Evolutionary conservation across 306 rosid genomes (phyloP).

Genomic region (Dalbergia cochinchinensis): DNA sequence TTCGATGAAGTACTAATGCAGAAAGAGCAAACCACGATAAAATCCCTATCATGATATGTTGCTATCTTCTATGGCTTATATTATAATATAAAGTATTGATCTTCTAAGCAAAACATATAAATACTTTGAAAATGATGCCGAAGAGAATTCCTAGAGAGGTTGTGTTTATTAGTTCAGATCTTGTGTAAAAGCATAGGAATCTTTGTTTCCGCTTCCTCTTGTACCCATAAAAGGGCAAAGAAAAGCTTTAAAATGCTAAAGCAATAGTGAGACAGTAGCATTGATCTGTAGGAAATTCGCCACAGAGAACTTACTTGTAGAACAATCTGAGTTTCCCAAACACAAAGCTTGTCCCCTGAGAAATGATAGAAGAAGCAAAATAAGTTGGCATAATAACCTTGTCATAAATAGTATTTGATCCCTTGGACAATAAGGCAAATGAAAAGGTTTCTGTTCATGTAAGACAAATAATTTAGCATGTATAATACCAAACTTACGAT

Average conservation of each 20-base stretch:
- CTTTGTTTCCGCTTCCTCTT: no score
- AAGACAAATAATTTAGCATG: background rate
- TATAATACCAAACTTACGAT: slow-evolving; percentile 45
- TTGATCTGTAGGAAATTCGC: background rate
- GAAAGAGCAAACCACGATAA: background rate
- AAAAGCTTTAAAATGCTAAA: background rate
- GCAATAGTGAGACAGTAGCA: slow-evolving; percentile 4
- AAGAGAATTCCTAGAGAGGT: no score
- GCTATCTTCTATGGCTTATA: background rate
- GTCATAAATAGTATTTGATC: background rate
- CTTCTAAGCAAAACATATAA: background rate
- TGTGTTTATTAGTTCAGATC: no score
- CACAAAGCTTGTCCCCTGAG: slow-evolving; percentile 60
- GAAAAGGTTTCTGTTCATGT: background rate
- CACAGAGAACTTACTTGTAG: slow-evolving; percentile 50
- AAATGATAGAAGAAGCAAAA: slow-evolving; percentile 18
- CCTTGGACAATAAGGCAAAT: no score
- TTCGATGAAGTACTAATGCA: background rate
- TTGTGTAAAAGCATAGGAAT: no score
- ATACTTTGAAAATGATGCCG: background rate
- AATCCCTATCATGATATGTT: background rate
- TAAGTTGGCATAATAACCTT: slow-evolving; percentile 38
- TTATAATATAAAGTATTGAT: background rate
- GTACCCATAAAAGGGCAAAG: no score
- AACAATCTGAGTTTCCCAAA: slow-evolving; percentile 48